Base-by-base conservation (phyloP, 345 rosid species). In the Dimocarpus longan region DNA sequence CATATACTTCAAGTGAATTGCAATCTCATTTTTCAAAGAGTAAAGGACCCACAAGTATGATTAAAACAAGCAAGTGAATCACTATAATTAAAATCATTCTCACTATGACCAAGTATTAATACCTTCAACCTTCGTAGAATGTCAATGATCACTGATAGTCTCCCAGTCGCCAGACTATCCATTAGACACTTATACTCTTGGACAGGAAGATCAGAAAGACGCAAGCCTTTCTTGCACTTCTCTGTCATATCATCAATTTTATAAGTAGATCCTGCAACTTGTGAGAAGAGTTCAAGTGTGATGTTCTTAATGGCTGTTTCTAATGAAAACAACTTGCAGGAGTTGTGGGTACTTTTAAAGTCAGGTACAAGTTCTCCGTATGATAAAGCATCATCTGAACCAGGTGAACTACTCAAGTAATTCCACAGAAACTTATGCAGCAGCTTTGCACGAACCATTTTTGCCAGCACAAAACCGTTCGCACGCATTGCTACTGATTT, bases 401-500 rank as follows among this genome's bases (percentile, higher is more conserved):
- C 87, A 68, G 91, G 83, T 43, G 86, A 83, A 80, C 86, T 73
- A 54, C 88, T 88, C 50, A 90, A 83, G 75, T 84, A 90, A 82
- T 82, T 89, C 99, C 97, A 95, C 65, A 95, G 89, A 84, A 90
- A 95, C 71, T 82, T 74, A 85, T 95, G 99, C 46, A 94, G 84
- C 81, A 95, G 87, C 81, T 91, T 94, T 66, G 93, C 92, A 21
- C 98, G 96, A 69, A 91, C 91, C 98, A 95, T 94, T 88, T 95
- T 95, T 80, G 98, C 92, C 82, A 90, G 79, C 73, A 95, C 95
- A 87, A 93, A 93, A 75, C 99, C 99, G 86, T 93, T 95, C 77
- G 96, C 88, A 70, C 95, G 95, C 95, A 93, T 93, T 63, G 93
- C 91, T 82, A 90, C 98, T 59, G 88, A 84, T 82, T 82, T 88